Evolutionary conservation across 257 asterid genomes (phyloP).

Genomic region (Lycium barbarum): DNA sequence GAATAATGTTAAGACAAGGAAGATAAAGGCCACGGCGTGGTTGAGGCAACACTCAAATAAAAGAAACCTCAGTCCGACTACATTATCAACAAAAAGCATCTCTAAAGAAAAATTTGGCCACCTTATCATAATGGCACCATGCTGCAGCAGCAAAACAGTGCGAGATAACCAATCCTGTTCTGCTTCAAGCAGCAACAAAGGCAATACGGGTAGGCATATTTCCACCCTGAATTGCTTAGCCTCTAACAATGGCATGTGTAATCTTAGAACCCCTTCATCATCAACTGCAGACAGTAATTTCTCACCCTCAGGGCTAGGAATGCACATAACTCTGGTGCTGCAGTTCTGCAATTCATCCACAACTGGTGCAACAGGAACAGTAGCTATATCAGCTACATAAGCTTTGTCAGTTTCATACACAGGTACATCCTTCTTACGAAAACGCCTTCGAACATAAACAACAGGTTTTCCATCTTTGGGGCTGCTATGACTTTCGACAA

Average conservation of each 20-base stretch:
- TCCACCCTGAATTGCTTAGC: conserved; percentile 49
- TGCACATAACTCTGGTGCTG: conserved; percentile 29
- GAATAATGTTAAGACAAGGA: conserved; percentile 65
- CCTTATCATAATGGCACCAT: conserved; percentile 64
- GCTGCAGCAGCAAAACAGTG: conserved; percentile 59
- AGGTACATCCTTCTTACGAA: conserved; percentile 47
- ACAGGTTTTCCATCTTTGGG: conserved; percentile 42
- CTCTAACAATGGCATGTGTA: conserved; percentile 47
- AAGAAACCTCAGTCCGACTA: conserved; percentile 75
- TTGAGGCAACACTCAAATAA: conserved; percentile 76
- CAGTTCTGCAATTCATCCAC: conserved; percentile 34
- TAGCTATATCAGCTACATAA: conserved; percentile 39
- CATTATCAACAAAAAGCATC: conserved; percentile 83
- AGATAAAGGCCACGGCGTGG: conserved; percentile 68
- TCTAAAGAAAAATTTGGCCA: conserved; percentile 81
- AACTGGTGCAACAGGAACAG: conserved; percentile 34
- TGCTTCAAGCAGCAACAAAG: conserved; percentile 41
- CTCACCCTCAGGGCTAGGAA: conserved; percentile 34
- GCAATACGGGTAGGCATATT: conserved; percentile 55
- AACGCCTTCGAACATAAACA: conserved; percentile 80
- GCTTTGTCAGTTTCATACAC: conserved; percentile 46
- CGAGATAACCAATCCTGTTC: conserved; percentile 52
- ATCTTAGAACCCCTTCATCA: conserved; percentile 51
- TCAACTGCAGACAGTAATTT: conserved; percentile 53
- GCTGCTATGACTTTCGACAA: conserved; percentile 47